Percentiles rank a stretch among this genome's conserved stretches.
Evolutionary conservation across 306 rosid species (phyloP).

Genomic region (Prunus salicina): DNA sequence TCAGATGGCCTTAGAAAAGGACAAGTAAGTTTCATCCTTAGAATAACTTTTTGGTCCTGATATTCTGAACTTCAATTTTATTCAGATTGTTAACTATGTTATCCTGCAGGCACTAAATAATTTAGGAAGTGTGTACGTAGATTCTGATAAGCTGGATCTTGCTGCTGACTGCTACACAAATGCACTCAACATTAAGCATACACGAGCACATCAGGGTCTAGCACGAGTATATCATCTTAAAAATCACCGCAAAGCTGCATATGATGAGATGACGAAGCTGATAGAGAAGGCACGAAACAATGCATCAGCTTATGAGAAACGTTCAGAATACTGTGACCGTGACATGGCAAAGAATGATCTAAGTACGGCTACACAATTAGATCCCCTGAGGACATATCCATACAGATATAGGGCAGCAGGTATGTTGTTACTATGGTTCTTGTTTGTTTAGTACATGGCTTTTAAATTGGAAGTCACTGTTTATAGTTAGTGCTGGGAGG

Average conservation of each 20-base stretch:
- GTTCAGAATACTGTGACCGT: constrained; percentile 92
- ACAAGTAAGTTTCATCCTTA: constrained; percentile 50
- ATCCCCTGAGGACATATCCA: constrained; percentile 88
- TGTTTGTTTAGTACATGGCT: background rate
- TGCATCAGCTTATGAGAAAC: constrained; percentile 92
- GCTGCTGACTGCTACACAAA: constrained; percentile 89
- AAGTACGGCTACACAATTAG: constrained; percentile 67
- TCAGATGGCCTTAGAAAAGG: constrained; percentile 96
- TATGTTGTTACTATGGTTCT: constrained; percentile 25
- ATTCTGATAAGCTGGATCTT: constrained; percentile 77
- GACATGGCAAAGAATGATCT: constrained; percentile 95
- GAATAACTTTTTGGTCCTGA: constrained; percentile 10
- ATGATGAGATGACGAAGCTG: constrained; percentile 93
- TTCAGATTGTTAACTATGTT: constrained; percentile 20
- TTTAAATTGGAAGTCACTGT: constrained; percentile 18
- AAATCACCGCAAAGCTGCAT: constrained; percentile 75
- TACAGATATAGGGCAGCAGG: constrained; percentile 98
- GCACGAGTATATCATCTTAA: constrained; percentile 89
- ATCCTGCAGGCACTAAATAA: constrained; percentile 75
- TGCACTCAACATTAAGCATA: constrained; percentile 90
- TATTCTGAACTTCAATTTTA: constrained; percentile 16
- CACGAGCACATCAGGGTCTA: constrained; percentile 91
- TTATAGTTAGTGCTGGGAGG: background rate
- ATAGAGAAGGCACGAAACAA: constrained; percentile 79
- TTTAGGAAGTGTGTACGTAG: constrained; percentile 85